A percentile compares a stretch with the other conserved stretches of the same genome.
These are phyloP conservation scores for Hevea brasiliensis DNA, from an alignment of 345 rosid genomes.

Conservation along the genomic window DNA sequence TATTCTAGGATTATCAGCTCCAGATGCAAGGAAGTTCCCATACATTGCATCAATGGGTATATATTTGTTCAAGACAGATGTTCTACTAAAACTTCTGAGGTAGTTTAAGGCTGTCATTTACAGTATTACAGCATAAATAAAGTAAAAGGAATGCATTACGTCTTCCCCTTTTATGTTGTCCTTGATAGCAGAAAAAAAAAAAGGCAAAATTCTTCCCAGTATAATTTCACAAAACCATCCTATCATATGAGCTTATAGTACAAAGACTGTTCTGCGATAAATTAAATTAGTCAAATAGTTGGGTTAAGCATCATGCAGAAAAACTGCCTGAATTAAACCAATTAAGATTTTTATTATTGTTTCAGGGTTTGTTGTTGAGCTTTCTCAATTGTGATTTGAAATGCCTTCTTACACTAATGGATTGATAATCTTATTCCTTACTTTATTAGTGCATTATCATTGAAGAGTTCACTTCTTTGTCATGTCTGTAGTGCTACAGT, in stretches of 20 bases:
- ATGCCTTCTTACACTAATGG: too few species aligned
- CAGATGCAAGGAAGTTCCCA: conserved; percentile 56
- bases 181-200: not conserved
- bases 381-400: too few species aligned
- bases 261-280: not conserved
- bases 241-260: not conserved
- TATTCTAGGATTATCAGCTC: conserved; percentile 52
- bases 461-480: too few species aligned
- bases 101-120: conserved; percentile 3
- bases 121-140: not conserved
- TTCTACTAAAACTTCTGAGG: conserved; percentile 66
- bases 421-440: too few species aligned
- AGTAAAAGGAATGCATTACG: not conserved
- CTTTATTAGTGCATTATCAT: too few species aligned
- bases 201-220: not conserved
- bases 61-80: conserved; percentile 73
- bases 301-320: too few species aligned
- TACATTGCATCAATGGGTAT: conserved; percentile 92
- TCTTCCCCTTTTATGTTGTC: not conserved
- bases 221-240: not conserved
- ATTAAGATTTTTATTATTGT: too few species aligned
- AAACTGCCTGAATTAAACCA: too few species aligned
- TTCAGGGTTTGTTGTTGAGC: too few species aligned
- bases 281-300: too few species aligned
- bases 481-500: too few species aligned